Base-by-base conservation (phyloP, 2,329 filamentous ascomycete genomes). In the Beauveria varroae region DNA sequence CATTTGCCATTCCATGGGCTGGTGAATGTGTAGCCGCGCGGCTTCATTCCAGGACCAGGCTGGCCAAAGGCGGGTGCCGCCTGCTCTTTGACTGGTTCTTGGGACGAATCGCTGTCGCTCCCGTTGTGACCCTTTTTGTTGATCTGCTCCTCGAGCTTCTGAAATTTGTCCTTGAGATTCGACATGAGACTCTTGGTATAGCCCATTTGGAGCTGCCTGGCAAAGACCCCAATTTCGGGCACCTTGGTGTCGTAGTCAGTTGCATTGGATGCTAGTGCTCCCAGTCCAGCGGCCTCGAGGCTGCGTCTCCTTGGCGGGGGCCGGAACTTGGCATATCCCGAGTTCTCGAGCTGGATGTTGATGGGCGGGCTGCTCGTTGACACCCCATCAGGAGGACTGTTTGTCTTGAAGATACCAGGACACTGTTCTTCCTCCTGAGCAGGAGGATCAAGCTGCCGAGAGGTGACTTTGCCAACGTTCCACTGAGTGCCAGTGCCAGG, bases 1-100 rank as follows among this genome's bases (percentile, higher is more conserved):
- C 93, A 98, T 47, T 83, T 83, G 18, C 91, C 90, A 63, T 91
- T 86, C 93, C 93, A 98, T 0, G 92, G 93, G 47, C 90, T 95
- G 22, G 79, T 76, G 70, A 97, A 97, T 1, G 86, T 83, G 73
- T 96, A 96, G 20, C 86, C 88, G 37, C 81, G 80, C 0, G 86
- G 79, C 59, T 78, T 82, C 64, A 79, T 76, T 20, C 75, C 81
- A 0, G 78, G 77, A 0, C 76, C 77, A 0, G 79, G 78, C 1
- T 76, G 71, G 30, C 63, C 57, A 53, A 51, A 28, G 10, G 34
- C 16, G 9, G 43, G 14, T 4, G 51, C 47, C 9, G 30, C 34
- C 26, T 59, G 47, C 24, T 63, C 53, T 9, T 57, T 43, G 43
- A 50, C 50, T 10, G 26, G 18, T 6, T 62, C 53, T n/a, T 51